Conservation (phyloP, 1,284 basidiomycete species). For the Heliocybe sulcata region DNA sequence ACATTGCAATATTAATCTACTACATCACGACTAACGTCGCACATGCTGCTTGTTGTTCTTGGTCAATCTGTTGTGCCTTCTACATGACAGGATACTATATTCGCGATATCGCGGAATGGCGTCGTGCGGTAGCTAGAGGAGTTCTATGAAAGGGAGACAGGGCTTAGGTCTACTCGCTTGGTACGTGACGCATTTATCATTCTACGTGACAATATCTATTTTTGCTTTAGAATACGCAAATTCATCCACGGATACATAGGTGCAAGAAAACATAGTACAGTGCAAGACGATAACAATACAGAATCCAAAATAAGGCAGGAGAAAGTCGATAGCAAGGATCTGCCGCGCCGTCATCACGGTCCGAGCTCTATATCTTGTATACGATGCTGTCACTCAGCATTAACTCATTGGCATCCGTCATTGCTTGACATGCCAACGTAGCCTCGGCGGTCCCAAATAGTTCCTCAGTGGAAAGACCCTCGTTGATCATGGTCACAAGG, state of each 20-base stretch:
- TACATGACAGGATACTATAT: too few relatives aligned
- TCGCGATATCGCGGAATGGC: too few relatives aligned
- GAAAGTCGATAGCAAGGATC: background rate
- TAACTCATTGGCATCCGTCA: constrained; percentile 82
- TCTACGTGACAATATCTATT: background rate
- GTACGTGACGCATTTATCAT: too few relatives aligned
- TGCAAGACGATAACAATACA: background rate
- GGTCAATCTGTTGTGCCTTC: too few relatives aligned
- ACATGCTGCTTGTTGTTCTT: too few relatives aligned
- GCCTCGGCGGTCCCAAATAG: constrained; percentile 83
- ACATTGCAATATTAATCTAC: too few relatives aligned
- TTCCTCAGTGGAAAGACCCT: constrained; percentile 58
- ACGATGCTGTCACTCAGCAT: constrained; percentile 83
- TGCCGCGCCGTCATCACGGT: background rate
- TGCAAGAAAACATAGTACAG: background rate
- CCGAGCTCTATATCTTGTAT: constrained; percentile 51
- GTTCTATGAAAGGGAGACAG: too few relatives aligned
- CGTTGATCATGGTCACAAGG: constrained; percentile 75
- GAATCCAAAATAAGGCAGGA: background rate
- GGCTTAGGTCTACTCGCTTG: too few relatives aligned
- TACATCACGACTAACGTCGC: too few relatives aligned
- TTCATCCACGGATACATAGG: background rate
- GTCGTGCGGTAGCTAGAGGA: too few relatives aligned
- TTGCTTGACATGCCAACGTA: constrained; percentile 62
- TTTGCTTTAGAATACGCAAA: background rate